Conservation (phyloP, 169 alveolate genomes). For the Plasmodium knowlesi region DNA sequence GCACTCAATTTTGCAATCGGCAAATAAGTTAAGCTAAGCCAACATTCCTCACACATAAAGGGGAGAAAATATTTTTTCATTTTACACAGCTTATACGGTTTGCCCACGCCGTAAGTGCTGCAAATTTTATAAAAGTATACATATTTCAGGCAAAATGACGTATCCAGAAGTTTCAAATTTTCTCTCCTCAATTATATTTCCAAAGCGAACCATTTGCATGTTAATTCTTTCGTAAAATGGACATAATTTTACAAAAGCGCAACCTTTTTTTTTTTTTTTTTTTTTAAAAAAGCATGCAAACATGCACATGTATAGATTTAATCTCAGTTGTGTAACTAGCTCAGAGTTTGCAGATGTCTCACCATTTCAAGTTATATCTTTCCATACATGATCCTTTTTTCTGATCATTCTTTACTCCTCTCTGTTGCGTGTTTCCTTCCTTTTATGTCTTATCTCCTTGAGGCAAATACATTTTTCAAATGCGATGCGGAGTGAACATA, state of each 20-base stretch:
- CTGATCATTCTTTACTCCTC: not conserved
- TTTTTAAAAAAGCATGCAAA: constrained; percentile 19
- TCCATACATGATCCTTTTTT: not conserved
- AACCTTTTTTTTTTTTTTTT: not conserved
- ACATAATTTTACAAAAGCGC: not conserved
- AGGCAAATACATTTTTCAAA: not conserved
- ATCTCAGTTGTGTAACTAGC: constrained; percentile 15
- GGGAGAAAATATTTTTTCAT: not conserved
- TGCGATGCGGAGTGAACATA: not conserved
- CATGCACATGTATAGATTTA: constrained; percentile 5
- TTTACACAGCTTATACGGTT: not conserved
- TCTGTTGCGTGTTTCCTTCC: not conserved
- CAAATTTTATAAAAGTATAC: not conserved
- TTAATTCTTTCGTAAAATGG: not conserved
- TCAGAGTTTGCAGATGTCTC: not conserved
- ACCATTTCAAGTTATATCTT: not conserved
- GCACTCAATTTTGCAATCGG: not conserved
- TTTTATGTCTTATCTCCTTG: not conserved
- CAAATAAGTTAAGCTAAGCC: not conserved
- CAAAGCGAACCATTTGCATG: not conserved
- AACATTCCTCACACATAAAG: not conserved
- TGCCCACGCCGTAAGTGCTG: not conserved
- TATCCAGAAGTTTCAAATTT: not conserved
- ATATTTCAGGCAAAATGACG: not conserved
- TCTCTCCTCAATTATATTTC: not conserved